Base-by-base conservation (phyloP, 345 rosid genomes). In the Raphanus sativus region DNA sequence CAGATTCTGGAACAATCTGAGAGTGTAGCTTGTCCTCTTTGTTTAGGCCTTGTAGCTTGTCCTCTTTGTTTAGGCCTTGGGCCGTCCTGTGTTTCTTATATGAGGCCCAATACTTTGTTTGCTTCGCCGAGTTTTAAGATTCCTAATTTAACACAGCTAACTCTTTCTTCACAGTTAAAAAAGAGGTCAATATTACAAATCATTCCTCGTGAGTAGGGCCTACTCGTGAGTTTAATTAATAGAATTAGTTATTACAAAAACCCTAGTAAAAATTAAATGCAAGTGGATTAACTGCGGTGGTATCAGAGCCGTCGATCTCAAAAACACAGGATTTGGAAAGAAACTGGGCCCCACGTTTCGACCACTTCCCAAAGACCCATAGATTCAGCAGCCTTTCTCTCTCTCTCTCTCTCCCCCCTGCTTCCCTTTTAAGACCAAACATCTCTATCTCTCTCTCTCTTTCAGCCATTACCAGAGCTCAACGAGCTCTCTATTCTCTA, bases 281-380 rank as follows among this genome's bases (percentile, higher is more conserved):
- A 58, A 71, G 77, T 56, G 45, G 73, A 15, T 13, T 48, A 58
- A 33, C 4, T 26, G 77, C 65, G 73, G 77, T 78, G 55, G 62
- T 72, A 72, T 78, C 69, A 34, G 29, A 73, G 63, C 73, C 81
- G 81, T 78, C 33, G 64, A 78, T 78, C 73, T 48, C 10, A 48
- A 67, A 60, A 21, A 24, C 61, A 55, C 28, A 71, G 5, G 36
- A 6, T 77, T 28, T 0, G n/a, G 24, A 34, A 66, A 36, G 77
- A 11, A 66, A 25, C 29, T 66, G 77, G 81, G 81, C 69, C 77
- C 81, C 81, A 67, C 75, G 81, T 77, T 71, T 71, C 76, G 76
- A 76, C 76, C 73, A 78, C 77, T 72, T 72, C 73, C 73, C 76
- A 78, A 28, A 72, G 81, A 78, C 81, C 77, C 81, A 66, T 67